Percentiles rank a stretch among this genome's conserved stretches.
These are phyloP conservation scores for Colletotrichum sublineola DNA, from an alignment of 2,329 filamentous ascomycete species.

Conservation along the genomic window DNA sequence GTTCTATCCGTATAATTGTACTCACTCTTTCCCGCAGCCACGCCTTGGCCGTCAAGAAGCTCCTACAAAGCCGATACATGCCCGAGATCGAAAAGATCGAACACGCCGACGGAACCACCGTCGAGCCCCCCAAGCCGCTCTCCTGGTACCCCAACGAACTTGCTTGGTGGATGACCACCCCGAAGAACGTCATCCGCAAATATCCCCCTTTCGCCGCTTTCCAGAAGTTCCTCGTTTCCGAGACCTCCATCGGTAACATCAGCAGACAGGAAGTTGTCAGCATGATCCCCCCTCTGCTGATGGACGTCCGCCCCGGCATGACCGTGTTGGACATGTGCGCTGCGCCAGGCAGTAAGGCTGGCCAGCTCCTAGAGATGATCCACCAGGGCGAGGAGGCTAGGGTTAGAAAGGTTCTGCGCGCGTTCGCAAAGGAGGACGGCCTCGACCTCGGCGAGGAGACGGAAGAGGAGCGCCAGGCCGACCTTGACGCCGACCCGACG, in stretches of 20 bases:
- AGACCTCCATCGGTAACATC: constrained; percentile 97
- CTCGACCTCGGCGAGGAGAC: constrained; percentile 64
- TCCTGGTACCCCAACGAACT: constrained; percentile 95
- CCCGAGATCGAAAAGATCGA: constrained; percentile 89
- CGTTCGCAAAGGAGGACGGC: constrained; percentile 72
- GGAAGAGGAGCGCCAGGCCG: constrained; percentile 60
- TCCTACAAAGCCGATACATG: constrained; percentile 89
- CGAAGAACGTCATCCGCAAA: constrained; percentile 94
- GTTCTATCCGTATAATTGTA: constrained; percentile 1
- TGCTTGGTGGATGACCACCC: constrained; percentile 98
- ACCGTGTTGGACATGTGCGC: constrained; percentile 96
- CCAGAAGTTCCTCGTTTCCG: constrained; percentile 97
- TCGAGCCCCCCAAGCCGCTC: constrained; percentile 85
- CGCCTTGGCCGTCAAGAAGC: constrained; percentile 90
- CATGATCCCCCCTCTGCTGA: constrained; percentile 96
- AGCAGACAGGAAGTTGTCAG: constrained; percentile 97
- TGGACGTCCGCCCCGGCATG: constrained; percentile 93
- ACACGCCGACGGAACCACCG: constrained; percentile 82
- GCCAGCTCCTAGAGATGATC: constrained; percentile 94
- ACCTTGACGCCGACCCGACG: constrained; percentile 70
- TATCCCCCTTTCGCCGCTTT: constrained; percentile 95
- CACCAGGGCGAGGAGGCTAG: constrained; percentile 92
- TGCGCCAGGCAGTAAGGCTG: constrained; percentile 96
- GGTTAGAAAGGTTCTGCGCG: constrained; percentile 77
- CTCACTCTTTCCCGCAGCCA: constrained; percentile 67